Evolutionary conservation across 2,329 filamentous ascomycete genomes (phyloP).

Genomic region (Fusarium continuum): DNA sequence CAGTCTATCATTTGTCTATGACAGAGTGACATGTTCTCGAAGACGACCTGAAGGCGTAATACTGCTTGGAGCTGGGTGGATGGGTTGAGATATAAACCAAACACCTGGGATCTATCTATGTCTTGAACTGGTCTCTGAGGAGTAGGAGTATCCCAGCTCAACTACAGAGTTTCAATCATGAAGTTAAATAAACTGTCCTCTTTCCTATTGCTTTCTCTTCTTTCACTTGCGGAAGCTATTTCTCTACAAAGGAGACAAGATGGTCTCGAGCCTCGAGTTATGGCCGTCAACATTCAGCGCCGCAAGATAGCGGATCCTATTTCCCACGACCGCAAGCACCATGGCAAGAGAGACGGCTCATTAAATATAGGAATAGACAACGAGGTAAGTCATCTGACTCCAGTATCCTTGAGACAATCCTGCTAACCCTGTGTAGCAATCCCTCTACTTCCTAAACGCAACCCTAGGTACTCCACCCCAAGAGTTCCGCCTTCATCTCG

Average conservation of each 20-base stretch:
- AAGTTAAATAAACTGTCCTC: slow-evolving; percentile 46
- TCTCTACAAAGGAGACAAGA: slow-evolving; percentile 45
- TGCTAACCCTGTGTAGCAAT: slow-evolving; percentile 54
- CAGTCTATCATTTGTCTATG: slow-evolving; percentile 7
- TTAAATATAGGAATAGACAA: slow-evolving; percentile 63
- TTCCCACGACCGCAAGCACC: slow-evolving; percentile 55
- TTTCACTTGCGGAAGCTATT: slow-evolving; percentile 42
- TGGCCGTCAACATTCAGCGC: slow-evolving; percentile 56
- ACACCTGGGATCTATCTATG: not conserved
- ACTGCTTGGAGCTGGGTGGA: not conserved
- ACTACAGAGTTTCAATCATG: slow-evolving; percentile 45
- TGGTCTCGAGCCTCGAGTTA: slow-evolving; percentile 52
- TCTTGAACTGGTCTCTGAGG: not conserved
- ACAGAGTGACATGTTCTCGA: not conserved
- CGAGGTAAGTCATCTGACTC: slow-evolving; percentile 53
- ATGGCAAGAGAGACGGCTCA: slow-evolving; percentile 53
- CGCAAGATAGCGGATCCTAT: slow-evolving; percentile 52
- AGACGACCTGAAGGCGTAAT: not conserved
- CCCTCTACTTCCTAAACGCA: slow-evolving; percentile 71
- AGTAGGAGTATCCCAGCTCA: not conserved
- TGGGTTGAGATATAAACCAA: slow-evolving; percentile 8
- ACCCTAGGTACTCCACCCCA: slow-evolving; percentile 71
- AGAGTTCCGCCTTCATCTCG: slow-evolving; percentile 66
- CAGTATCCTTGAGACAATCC: too few relatives aligned
- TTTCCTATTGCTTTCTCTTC: slow-evolving; percentile 35